These are phyloP conservation scores for Pleurotus platypus DNA, from an alignment of 768 basidiomycete genomes.

Conservation along the genomic window DNA sequence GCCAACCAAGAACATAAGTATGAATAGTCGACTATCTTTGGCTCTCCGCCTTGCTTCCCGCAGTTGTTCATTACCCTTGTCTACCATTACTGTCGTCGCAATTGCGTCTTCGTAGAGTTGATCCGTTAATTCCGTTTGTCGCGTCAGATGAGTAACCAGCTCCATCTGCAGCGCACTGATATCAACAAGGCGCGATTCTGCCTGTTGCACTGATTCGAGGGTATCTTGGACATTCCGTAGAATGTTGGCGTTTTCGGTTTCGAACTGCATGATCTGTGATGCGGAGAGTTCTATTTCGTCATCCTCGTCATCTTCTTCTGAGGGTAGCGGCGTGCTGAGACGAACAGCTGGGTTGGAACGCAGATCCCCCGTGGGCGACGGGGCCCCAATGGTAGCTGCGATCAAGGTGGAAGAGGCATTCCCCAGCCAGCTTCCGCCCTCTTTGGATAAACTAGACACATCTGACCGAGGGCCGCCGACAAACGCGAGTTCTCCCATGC, in stretches of 20 bases:
- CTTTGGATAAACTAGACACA: slow-evolving; percentile 13
- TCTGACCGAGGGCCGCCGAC: slow-evolving; percentile 29
- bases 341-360: slow-evolving; percentile 21
- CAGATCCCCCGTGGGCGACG: slow-evolving; percentile 25
- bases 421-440: slow-evolving; percentile 56
- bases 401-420: slow-evolving; percentile 53
- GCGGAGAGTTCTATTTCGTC: slow-evolving; percentile 80
- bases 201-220: slow-evolving; percentile 85
- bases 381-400: slow-evolving; percentile 56
- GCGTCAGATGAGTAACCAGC: slow-evolving; percentile 80
- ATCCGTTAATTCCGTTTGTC: slow-evolving; percentile 90
- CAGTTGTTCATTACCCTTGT: slow-evolving; percentile 87
- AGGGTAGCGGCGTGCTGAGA: slow-evolving; percentile 24
- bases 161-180: slow-evolving; percentile 93
- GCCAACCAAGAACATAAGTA: slow-evolving; percentile 88
- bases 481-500: slow-evolving; percentile 22
- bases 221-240: slow-evolving; percentile 82
- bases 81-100: slow-evolving; percentile 78
- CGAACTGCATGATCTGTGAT: slow-evolving; percentile 91
- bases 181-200: slow-evolving; percentile 88
- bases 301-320: slow-evolving; percentile 72
- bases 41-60: slow-evolving; percentile 85
- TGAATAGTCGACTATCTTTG: slow-evolving; percentile 83
- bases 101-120: slow-evolving; percentile 94
- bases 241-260: slow-evolving; percentile 86